Conservation (phyloP, 2,329 filamentous ascomycete species). For the Periconia sp. region DNA sequence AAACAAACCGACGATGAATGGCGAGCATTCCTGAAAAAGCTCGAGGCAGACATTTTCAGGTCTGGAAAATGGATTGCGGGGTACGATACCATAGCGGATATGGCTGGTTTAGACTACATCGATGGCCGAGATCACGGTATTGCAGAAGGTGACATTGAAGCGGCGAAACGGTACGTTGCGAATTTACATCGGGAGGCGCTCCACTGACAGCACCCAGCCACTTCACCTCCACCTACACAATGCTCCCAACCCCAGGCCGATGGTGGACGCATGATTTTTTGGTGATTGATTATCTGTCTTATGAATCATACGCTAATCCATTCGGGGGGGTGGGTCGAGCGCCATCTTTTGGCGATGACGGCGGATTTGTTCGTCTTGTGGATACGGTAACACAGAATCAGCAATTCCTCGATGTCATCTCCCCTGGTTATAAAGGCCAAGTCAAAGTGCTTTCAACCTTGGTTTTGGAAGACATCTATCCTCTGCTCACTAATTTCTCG, state of each 20-base stretch:
- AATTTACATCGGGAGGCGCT: neutral
- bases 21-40: constrained; percentile 13
- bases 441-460: constrained; percentile 12
- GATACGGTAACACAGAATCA: constrained; percentile 5
- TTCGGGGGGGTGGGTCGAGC: neutral
- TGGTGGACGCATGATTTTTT: constrained; percentile 18
- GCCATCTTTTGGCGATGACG: constrained; percentile 11
- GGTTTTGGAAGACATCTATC: constrained; percentile 12
- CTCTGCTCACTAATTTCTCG: constrained; percentile 6
- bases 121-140: constrained; percentile 17
- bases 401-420: constrained; percentile 1
- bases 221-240: constrained; percentile 8
- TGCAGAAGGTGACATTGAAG: constrained; percentile 19
- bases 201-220: neutral
- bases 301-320: constrained; percentile 1
- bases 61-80: constrained; percentile 19
- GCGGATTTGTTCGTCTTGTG: constrained; percentile 11
- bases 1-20: constrained; percentile 17
- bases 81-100: constrained; percentile 9
- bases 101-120: constrained; percentile 7
- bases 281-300: constrained; percentile 13
- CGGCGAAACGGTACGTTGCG: constrained; percentile 10
- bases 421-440: constrained; percentile 10
- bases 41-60: constrained; percentile 11
- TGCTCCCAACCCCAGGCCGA: constrained; percentile 9